Conservation (phyloP, 2,329 filamentous ascomycete species). For the Pseudocercospora cruenta region DNA sequence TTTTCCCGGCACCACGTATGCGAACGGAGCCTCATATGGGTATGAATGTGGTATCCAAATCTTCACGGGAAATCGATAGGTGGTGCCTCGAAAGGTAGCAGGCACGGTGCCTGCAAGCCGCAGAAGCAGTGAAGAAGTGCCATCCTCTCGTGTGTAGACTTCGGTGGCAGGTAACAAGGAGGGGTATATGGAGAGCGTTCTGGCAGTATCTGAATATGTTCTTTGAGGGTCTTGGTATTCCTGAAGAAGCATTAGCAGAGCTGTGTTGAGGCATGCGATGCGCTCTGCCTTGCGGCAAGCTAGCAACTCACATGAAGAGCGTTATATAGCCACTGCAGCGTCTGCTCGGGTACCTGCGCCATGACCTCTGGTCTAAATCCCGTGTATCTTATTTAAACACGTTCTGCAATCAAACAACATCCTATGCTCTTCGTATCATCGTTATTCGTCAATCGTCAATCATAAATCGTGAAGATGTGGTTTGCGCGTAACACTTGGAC, state of each 20-base stretch:
- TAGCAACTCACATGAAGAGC: constrained; percentile 63
- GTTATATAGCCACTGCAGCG: constrained; percentile 94
- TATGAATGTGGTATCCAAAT: constrained; percentile 94
- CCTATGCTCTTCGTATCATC: constrained; percentile 12
- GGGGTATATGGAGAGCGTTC: constrained; percentile 76
- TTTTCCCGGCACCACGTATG: constrained; percentile 85
- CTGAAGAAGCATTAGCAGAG: constrained; percentile 51
- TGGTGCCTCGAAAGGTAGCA: constrained; percentile 84
- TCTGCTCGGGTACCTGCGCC: constrained; percentile 79
- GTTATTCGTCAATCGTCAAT: constrained; percentile 4
- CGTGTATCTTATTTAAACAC: not conserved
- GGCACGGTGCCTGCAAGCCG: constrained; percentile 86
- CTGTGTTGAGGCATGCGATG: not conserved
- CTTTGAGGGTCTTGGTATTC: constrained; percentile 93
- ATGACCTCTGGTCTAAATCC: constrained; percentile 37
- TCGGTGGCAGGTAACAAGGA: constrained; percentile 85
- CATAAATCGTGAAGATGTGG: not conserved
- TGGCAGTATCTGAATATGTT: constrained; percentile 88
- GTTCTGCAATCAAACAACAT: not conserved
- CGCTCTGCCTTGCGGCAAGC: not conserved
- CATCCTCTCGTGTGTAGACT: constrained; percentile 93
- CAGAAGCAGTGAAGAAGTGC: constrained; percentile 81
- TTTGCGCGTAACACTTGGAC: too few species aligned
- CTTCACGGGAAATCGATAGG: constrained; percentile 87
- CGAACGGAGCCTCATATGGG: constrained; percentile 79